Evolutionary conservation across 1,284 basidiomycete genomes (phyloP).

Genomic region (Ganoderma boninense): DNA sequence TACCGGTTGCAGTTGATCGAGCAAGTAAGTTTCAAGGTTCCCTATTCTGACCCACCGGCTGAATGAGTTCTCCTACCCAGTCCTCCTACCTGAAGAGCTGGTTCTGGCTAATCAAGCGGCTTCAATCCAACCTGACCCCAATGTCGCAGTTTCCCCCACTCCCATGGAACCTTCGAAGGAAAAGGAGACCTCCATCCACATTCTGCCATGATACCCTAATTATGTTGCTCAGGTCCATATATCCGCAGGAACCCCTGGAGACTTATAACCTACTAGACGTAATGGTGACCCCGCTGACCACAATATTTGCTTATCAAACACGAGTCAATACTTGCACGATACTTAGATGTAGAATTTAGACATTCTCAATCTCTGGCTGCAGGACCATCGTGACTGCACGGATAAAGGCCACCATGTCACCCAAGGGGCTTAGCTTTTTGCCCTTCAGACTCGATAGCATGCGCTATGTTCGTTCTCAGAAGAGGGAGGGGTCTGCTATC

Average conservation of each 20-base stretch:
- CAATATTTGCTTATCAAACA: too few relatives aligned
- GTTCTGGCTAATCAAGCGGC: constrained; percentile 8
- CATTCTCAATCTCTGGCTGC: too few relatives aligned
- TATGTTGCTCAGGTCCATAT: neutral
- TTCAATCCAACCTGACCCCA: neutral
- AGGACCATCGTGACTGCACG: too few relatives aligned
- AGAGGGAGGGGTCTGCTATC: too few relatives aligned
- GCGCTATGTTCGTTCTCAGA: too few relatives aligned
- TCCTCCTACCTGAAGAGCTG: constrained; percentile 24
- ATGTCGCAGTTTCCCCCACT: neutral
- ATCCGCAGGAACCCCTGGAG: neutral
- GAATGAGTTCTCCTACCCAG: constrained; percentile 1
- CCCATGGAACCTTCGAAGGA: neutral
- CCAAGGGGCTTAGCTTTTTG: too few relatives aligned
- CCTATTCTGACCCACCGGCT: constrained; percentile 24
- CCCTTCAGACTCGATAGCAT: too few relatives aligned
- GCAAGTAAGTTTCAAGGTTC: constrained; percentile 40
- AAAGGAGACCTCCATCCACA: neutral
- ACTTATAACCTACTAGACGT: too few relatives aligned
- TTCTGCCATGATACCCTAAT: neutral
- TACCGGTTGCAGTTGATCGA: constrained; percentile 60
- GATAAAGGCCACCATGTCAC: too few relatives aligned
- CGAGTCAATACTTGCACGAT: too few relatives aligned
- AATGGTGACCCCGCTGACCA: too few relatives aligned
- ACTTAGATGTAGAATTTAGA: too few relatives aligned